Conservation (phyloP, 805 yeast genomes). For the Saccharomycopsis sp. region DNA sequence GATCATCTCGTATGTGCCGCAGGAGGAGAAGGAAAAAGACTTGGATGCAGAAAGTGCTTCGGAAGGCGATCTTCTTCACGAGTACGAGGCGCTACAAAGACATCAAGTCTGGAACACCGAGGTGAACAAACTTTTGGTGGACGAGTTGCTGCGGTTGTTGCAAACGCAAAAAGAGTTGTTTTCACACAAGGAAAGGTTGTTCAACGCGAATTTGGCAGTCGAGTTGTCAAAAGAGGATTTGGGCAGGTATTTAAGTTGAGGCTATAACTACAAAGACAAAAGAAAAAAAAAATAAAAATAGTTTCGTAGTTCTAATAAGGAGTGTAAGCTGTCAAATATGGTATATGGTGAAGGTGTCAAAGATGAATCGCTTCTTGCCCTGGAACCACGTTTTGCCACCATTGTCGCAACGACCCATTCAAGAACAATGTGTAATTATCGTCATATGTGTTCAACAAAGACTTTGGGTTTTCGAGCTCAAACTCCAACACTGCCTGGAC, state of each 20-base stretch:
- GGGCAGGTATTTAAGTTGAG: no score
- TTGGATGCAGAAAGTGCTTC: not conserved
- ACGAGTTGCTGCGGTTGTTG: slow-evolving; percentile 25
- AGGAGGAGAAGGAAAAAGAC: not conserved
- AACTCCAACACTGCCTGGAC: slow-evolving; percentile 12
- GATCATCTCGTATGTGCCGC: no score
- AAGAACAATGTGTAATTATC: slow-evolving; percentile 14
- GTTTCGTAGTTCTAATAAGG: no score
- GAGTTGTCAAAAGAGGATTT: no score
- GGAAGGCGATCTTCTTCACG: slow-evolving; percentile 20
- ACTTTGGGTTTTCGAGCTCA: slow-evolving; percentile 7
- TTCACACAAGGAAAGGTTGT: slow-evolving; percentile 33
- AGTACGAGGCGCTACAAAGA: slow-evolving; percentile 28
- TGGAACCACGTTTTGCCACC: no score
- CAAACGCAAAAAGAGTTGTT: slow-evolving; percentile 32
- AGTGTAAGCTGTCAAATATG: no score
- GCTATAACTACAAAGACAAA: no score
- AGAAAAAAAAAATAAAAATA: no score
- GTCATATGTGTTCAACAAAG: slow-evolving; percentile 17
- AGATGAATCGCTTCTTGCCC: no score
- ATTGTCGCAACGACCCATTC: slow-evolving; percentile 2
- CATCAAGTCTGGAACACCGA: slow-evolving; percentile 32
- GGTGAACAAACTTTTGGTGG: slow-evolving; percentile 31
- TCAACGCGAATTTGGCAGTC: slow-evolving; percentile 34
- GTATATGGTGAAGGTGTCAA: no score